Evolutionary conservation across 768 basidiomycete species (phyloP).

Genomic region (Thelephora aurantiotincta): DNA sequence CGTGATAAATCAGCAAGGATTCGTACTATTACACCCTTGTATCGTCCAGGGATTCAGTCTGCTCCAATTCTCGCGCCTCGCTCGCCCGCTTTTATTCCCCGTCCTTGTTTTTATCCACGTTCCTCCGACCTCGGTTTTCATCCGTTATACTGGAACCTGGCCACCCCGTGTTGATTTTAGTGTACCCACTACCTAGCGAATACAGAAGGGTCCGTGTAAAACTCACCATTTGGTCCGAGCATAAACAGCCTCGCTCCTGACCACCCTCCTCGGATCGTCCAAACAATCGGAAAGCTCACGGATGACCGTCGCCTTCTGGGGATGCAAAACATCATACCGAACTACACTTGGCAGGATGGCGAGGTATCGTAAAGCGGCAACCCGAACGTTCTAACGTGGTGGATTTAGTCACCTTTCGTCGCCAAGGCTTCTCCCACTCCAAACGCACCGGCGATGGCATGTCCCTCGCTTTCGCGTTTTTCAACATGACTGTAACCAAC

Average conservation of each 20-base stretch:
- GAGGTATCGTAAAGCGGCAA: slow-evolving; percentile 62
- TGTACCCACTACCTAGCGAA: background rate
- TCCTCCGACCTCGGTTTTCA: slow-evolving; percentile 16
- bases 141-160: slow-evolving; percentile 48
- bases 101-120: slow-evolving; percentile 7
- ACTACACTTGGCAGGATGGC: slow-evolving; percentile 60
- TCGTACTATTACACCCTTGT: too few species aligned
- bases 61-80: too few species aligned
- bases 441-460: slow-evolving; percentile 41
- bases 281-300: slow-evolving; percentile 60
- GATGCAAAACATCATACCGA: slow-evolving; percentile 74
- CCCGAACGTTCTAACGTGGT: slow-evolving; percentile 52
- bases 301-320: slow-evolving; percentile 59
- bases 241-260: slow-evolving; percentile 83
- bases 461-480: slow-evolving; percentile 35
- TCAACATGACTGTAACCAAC: slow-evolving; percentile 59
- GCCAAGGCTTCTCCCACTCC: background rate
- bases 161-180: slow-evolving; percentile 3
- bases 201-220: background rate
- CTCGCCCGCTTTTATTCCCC: background rate
- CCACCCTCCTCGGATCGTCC: slow-evolving; percentile 80
- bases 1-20: too few species aligned
- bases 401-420: background rate
- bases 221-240: slow-evolving; percentile 44
- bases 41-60: too few species aligned